Evolutionary conservation across 345 rosid genomes (phyloP).

Genomic region (Ricinus communis): DNA sequence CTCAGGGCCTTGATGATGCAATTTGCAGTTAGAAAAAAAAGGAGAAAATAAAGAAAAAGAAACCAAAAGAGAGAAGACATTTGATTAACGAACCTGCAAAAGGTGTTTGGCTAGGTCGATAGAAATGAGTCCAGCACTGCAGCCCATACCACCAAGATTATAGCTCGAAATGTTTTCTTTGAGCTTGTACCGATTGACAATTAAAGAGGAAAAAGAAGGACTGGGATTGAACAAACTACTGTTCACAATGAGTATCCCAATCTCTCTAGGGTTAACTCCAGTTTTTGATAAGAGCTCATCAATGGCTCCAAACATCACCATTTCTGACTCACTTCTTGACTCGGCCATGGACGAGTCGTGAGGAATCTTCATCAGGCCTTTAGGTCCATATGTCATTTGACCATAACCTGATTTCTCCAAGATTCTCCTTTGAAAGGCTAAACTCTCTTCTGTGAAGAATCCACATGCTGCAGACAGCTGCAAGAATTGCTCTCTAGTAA

Average conservation of each 20-base stretch:
- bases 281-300: constrained; percentile 23
- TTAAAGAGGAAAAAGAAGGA: constrained; percentile 25
- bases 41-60: no score
- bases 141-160: no score
- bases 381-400: constrained; percentile 17
- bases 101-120: constrained; percentile 8
- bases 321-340: constrained; percentile 10
- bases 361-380: constrained; percentile 2
- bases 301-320: constrained; percentile 23
- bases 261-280: constrained; percentile 13
- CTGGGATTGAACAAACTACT: constrained; percentile 29
- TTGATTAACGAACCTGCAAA: constrained; percentile 17
- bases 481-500: constrained; percentile 9
- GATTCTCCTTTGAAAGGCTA: constrained; percentile 15
- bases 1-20: no score
- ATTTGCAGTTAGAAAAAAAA: no score
- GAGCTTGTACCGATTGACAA: constrained; percentile 25
- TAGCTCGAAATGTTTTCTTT: constrained; percentile 23
- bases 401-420: constrained; percentile 25
- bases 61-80: no score
- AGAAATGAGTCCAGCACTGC: no score
- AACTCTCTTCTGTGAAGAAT: constrained; percentile 13
- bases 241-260: constrained; percentile 25
- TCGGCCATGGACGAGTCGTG: background rate
- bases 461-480: background rate